Evolutionary conservation across 78 protist species (phyloP).

Genomic region (Speleostelium caveatum): DNA sequence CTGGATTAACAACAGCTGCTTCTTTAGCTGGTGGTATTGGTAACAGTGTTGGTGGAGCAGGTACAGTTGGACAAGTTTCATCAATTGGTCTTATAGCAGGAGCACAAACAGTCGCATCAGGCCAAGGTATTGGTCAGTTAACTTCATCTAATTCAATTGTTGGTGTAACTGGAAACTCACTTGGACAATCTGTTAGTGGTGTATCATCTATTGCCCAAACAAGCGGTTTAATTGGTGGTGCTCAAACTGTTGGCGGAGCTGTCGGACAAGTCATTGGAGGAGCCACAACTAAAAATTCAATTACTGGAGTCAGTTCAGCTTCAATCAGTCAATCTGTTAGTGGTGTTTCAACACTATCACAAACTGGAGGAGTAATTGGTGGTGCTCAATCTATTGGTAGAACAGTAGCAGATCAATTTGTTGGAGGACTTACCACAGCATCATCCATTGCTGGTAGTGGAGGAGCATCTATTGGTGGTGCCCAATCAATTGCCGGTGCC

Average conservation of each 20-base stretch:
- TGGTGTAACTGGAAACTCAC: background rate
- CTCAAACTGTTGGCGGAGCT: background rate
- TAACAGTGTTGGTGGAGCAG: background rate
- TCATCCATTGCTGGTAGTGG: background rate
- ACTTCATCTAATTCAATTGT: background rate
- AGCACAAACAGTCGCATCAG: background rate
- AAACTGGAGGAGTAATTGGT: background rate
- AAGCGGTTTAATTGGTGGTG: background rate
- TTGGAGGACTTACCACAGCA: conserved; percentile 8
- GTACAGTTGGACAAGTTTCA: background rate
- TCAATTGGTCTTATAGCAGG: background rate
- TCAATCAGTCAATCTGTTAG: background rate
- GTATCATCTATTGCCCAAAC: background rate
- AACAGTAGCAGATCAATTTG: background rate
- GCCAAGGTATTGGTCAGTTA: background rate
- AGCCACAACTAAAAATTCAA: background rate
- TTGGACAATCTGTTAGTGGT: background rate
- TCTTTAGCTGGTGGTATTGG: background rate
- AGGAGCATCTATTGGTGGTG: background rate
- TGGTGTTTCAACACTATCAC: background rate
- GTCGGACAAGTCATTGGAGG: background rate
- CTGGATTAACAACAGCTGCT: background rate
- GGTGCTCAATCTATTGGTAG: conserved; percentile 3
- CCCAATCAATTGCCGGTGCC: background rate
- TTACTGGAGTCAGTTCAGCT: background rate